Evolutionary conservation across 2,329 filamentous ascomycete genomes (phyloP).

Genomic region (Lachnellula suecica): DNA sequence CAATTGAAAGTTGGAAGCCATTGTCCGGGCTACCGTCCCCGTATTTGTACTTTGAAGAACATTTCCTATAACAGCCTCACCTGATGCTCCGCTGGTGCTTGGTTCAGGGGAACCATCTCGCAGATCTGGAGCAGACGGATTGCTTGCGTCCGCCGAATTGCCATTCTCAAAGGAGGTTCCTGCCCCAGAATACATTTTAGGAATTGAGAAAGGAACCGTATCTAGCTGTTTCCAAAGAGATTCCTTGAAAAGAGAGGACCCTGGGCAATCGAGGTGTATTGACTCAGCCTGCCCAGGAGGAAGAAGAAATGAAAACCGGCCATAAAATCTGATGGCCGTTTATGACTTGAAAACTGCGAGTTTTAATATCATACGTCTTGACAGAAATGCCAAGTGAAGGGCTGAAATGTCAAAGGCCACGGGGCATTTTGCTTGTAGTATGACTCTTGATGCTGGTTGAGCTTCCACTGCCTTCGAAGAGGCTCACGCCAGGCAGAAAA

Average conservation of each 20-base stretch:
- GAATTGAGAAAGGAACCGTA: background rate
- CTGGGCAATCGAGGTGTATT: background rate
- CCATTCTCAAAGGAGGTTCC: conserved; percentile 15
- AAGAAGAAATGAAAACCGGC: background rate
- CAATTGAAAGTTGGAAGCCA: conserved; percentile 10
- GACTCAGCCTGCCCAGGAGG: background rate
- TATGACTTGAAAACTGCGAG: background rate
- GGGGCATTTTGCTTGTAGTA: conserved; percentile 1
- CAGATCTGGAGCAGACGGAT: background rate
- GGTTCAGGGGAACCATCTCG: background rate
- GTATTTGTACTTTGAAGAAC: background rate
- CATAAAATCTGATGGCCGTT: background rate
- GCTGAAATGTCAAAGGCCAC: conserved; percentile 10
- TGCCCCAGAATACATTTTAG: conserved; percentile 19
- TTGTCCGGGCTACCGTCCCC: conserved; percentile 9
- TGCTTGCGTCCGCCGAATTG: background rate
- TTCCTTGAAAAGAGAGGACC: background rate
- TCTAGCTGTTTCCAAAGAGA: background rate
- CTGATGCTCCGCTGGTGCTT: background rate
- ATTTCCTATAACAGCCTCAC: background rate
- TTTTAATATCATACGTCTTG: background rate
- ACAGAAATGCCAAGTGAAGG: conserved; percentile 21
- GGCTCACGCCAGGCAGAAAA: background rate
- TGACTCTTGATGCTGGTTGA: background rate
- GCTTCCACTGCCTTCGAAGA: background rate